Percentiles rank a stretch among this genome's conserved stretches.
Conservation (phyloP, 2,329 filamentous ascomycete species). For the Calycina herbarum region DNA sequence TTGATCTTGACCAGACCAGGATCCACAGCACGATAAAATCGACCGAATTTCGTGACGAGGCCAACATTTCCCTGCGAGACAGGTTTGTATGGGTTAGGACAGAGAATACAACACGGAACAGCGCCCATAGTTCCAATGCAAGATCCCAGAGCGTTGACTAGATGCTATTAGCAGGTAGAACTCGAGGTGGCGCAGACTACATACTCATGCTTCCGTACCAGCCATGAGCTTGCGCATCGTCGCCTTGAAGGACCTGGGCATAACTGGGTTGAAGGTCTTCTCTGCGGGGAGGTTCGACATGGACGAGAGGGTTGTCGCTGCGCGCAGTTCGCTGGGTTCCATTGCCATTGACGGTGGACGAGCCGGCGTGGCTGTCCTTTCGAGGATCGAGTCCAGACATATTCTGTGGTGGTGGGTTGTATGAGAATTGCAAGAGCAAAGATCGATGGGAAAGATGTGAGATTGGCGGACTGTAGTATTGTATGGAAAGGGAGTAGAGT, state of each 20-base stretch:
- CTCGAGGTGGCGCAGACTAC: conserved; percentile 36
- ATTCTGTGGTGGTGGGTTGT: not conserved
- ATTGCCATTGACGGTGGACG: not conserved
- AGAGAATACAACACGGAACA: conserved; percentile 86
- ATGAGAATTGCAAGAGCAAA: too few relatives aligned
- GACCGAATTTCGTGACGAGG: conserved; percentile 91
- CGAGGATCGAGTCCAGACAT: not conserved
- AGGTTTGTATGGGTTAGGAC: conserved; percentile 93
- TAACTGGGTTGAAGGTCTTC: conserved; percentile 79
- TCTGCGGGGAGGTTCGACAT: conserved; percentile 75
- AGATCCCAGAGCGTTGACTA: conserved; percentile 72
- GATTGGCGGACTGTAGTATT: not conserved
- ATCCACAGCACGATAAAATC: conserved; percentile 93
- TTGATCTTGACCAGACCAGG: conserved; percentile 97
- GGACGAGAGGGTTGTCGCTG: conserved; percentile 51
- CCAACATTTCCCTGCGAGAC: conserved; percentile 93
- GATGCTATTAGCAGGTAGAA: conserved; percentile 14
- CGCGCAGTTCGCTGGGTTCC: conserved; percentile 10
- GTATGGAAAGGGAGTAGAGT: not conserved
- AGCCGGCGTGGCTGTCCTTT: not conserved
- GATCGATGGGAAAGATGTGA: not conserved
- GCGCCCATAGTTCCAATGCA: conserved; percentile 79
- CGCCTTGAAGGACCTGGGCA: conserved; percentile 61
- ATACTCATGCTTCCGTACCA: conserved; percentile 89
- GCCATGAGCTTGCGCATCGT: conserved; percentile 70